Evolutionary conservation across 2,329 filamentous ascomycete genomes (phyloP).

Genomic region (Thielaviopsis ethacetica): DNA sequence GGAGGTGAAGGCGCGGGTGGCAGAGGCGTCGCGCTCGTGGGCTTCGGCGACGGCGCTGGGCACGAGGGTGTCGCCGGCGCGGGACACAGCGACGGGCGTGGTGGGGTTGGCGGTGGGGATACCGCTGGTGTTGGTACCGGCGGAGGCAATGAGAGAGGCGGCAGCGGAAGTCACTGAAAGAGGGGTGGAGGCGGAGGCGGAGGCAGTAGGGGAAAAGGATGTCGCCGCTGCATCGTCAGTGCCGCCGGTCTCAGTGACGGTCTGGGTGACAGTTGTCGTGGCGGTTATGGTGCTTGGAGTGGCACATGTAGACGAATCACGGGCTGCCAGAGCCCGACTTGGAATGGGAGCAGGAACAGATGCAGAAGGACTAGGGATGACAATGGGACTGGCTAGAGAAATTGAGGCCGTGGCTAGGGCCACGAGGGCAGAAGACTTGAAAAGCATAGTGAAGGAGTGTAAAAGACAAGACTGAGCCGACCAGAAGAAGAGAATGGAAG

Average conservation of each 20-base stretch:
- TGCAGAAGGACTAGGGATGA: not conserved
- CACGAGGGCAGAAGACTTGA: not conserved
- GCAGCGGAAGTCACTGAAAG: not conserved
- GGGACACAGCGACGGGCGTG: conserved; percentile 29
- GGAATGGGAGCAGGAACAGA: not conserved
- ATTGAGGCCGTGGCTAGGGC: conserved; percentile 14
- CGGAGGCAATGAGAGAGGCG: conserved; percentile 1
- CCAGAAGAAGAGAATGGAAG: not conserved
- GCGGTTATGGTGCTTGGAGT: not conserved
- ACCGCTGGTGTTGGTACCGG: conserved; percentile 11
- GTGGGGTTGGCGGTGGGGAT: conserved; percentile 25
- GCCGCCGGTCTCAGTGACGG: not conserved
- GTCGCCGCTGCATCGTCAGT: not conserved
- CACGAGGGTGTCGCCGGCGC: conserved; percentile 31
- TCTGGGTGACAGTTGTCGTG: conserved; percentile 4
- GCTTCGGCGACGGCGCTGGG: conserved; percentile 33
- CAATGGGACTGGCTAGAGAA: conserved; percentile 16
- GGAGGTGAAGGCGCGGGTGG: conserved; percentile 27
- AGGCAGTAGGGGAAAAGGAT: not conserved
- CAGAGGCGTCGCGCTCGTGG: conserved; percentile 29
- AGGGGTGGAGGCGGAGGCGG: conserved; percentile 1
- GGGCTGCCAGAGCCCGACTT: not conserved
- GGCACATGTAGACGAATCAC: not conserved
- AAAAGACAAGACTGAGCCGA: not conserved
- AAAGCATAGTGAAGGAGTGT: not conserved